A percentile compares a stretch with the other conserved stretches of the same genome.
Evolutionary conservation across 2,329 filamentous ascomycete genomes (phyloP).

Genomic region (Verticillium longisporum): DNA sequence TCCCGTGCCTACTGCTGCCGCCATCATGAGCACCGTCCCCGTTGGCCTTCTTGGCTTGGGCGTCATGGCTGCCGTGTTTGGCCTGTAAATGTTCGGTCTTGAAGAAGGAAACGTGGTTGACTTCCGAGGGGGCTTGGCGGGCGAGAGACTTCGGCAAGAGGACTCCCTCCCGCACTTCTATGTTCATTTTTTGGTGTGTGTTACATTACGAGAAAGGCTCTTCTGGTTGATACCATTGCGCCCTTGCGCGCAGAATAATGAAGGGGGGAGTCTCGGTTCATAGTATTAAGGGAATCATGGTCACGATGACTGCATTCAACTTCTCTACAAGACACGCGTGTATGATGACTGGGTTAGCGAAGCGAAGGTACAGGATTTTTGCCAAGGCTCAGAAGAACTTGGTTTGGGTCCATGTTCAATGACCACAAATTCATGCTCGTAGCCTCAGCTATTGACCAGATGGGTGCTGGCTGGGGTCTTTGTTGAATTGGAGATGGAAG

Average conservation of each 20-base stretch:
- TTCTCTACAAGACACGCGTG: not conserved
- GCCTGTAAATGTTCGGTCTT: not conserved
- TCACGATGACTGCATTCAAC: not conserved
- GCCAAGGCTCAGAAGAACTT: too few species aligned
- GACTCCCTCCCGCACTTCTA: too few species aligned
- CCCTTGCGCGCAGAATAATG: not conserved
- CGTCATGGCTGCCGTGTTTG: not conserved
- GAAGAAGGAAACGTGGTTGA: not conserved
- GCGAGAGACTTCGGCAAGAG: too few species aligned
- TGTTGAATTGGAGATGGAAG: not conserved
- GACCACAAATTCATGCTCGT: not conserved
- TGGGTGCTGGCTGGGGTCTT: not conserved
- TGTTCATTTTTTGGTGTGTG: not conserved
- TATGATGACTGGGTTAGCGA: not conserved
- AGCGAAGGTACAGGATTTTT: not conserved
- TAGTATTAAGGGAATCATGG: not conserved
- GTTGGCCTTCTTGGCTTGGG: not conserved
- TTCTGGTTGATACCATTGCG: not conserved
- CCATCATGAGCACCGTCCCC: not conserved
- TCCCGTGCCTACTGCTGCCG: slow-evolving; percentile 1
- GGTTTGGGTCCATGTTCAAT: too few species aligned
- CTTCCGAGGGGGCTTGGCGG: not conserved
- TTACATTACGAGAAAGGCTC: not conserved
- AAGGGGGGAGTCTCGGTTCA: not conserved
- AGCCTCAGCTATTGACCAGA: not conserved